Base-by-base conservation (phyloP, 2,329 filamentous ascomycete species). In the Aciculosporium take region DNA sequence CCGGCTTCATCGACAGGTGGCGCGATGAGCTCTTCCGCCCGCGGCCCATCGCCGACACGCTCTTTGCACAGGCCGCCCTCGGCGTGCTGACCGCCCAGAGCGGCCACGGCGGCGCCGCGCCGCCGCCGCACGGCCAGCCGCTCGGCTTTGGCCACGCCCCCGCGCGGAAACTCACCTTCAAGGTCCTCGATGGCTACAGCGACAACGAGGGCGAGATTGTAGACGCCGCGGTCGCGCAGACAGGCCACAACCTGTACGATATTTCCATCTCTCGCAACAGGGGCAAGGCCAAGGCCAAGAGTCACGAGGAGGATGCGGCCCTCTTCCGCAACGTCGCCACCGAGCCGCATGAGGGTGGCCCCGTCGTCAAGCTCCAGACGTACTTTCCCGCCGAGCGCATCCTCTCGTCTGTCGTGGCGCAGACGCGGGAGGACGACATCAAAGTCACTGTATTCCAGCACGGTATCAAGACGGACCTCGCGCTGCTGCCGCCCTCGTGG, bases 1-100 rank as follows among this genome's bases (percentile, higher is more conserved):
- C 91, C 0, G 89, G 89, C 1, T 98, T 94, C 57, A 96, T 98
- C 49, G 80, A 88, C 41, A 94, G 94, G 60, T 82, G 93, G 64
- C 73, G 75, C 45, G 72, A 78, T 9, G 81, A 87, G 49, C 72
- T 98, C 1, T 96, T 96, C 57, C 67, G 68, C 18, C 71, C 74
- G 1, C 62, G 74, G 10, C 57, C 59, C 0, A 71, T 82, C 27
- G 67, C 74, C 17, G 71, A 80, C 33, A 87, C 94, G 61, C 75
- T 87, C 2, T 84, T 87, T 49, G 79, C 81, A 0, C 91, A 98
- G 65, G 88, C 87, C 7, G 88, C 88, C 0, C 68, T 98, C 8
- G 85, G 81, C 7, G 68, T 89, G 49, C 61, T 84, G 40, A 66
- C 71, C 38, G 61, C 72, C 45, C 68, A 71, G 48, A 43, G 52